Evolutionary conservation across 1,284 basidiomycete species (phyloP), one percentile per base, ranked within the genome.

Genomic region (Cutaneotrichosporon sp.): DNA sequence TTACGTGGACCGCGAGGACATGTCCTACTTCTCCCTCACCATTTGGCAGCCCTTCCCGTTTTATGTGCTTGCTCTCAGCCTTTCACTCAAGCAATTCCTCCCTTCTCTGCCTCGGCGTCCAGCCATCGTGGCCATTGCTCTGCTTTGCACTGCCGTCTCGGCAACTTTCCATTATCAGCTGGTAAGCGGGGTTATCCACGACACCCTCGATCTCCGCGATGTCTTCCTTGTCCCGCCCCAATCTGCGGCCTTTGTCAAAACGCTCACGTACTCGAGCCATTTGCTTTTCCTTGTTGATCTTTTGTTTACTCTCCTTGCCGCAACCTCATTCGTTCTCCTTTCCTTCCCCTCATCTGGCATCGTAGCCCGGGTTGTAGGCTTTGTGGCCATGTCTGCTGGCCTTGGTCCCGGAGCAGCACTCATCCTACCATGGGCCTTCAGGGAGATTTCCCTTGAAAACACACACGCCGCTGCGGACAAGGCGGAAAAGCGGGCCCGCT

Each of bases 31-130:
- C 22, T 35, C 53, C 8, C 40, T 59, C 18, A 21, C 45, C 4
- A 12, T 53, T 23, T 59, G 57, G 57, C 57, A 59, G 35, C 51
- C 51, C 3, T 59, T 59, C 57, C 57, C 57, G 4, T 12, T 53
- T 8, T 55, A 55, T 51, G 41, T 52, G 4, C 36, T 50, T 36
- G 47, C 40, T 8, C 39, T 55, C 18, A 46, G 44, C 35, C 30
- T 50, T 12, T 10, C 53, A 10, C 54, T 59, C n/a, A 35, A 47
- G 3, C 49, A 20, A 5, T 15, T 55, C 20, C 41, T 58, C 12
- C 36, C 22, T 18, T 15, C 37, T 8, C 18, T 21, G 2, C 43
- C 37, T 10, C 49, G 45, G 22, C 17, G n/a, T 2, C 8, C 44
- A 12, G 46, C 49, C 9, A 46, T 51, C 13, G 37, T 48, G 15